Percentiles rank a stretch among this genome's conserved stretches.
Conservation (phyloP, 768 basidiomycete genomes). For the Coprinopsis cinerea region DNA sequence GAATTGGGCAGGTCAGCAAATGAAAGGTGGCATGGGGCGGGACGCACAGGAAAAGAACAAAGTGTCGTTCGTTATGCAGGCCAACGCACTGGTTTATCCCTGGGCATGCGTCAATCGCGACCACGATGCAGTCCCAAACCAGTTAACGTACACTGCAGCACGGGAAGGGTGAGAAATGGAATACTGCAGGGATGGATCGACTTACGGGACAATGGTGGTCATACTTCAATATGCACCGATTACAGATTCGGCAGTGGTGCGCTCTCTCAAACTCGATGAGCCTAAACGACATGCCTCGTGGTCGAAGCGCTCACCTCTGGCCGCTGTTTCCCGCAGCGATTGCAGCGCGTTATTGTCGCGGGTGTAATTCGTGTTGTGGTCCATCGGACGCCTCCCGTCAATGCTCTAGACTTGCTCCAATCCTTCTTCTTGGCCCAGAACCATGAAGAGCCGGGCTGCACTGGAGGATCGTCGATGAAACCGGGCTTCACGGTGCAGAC, state of each 20-base stretch:
- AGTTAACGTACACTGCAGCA: constrained; percentile 23
- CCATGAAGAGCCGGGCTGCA: constrained; percentile 31
- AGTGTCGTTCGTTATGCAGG: constrained; percentile 91
- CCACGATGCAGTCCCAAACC: background rate
- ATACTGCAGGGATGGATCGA: too few species aligned
- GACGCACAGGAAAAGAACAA: constrained; percentile 86
- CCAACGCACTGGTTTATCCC: constrained; percentile 99
- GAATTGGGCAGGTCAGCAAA: background rate
- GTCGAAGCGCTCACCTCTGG: constrained; percentile 61
- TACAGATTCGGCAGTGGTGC: constrained; percentile 91
- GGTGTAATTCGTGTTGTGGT: constrained; percentile 42
- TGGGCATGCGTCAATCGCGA: constrained; percentile 21
- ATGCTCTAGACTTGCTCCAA: constrained; percentile 22
- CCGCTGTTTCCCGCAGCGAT: constrained; percentile 59
- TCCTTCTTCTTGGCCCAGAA: constrained; percentile 51
- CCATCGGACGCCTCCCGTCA: constrained; percentile 46
- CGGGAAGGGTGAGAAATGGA: too few species aligned
- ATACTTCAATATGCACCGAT: constrained; percentile 83
- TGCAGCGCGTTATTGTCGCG: constrained; percentile 55
- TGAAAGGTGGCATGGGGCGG: background rate
- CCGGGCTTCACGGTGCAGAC: constrained; percentile 80
- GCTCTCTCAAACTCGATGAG: constrained; percentile 52
- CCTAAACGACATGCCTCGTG: background rate
- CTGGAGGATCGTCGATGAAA: constrained; percentile 57
- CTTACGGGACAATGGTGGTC: constrained; percentile 89